Evolutionary conservation across 176 grass and related monocot species (phyloP).

Genomic region (Miscanthus lutarioriparius): DNA sequence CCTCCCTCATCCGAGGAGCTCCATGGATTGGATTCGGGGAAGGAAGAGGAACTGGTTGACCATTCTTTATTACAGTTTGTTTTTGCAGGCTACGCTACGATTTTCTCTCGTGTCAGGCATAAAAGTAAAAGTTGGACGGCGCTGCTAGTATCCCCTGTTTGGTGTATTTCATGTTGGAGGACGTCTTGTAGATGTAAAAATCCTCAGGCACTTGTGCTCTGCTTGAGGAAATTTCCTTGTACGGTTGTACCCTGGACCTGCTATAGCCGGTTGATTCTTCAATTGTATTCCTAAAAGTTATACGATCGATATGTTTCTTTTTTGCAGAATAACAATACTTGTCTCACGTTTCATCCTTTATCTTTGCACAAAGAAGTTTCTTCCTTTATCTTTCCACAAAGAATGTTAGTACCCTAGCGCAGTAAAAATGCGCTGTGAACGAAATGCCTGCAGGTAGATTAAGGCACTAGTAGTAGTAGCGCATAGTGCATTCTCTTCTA

Average conservation of each 20-base stretch:
- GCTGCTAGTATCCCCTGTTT: conserved; percentile 28
- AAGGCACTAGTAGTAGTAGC: not conserved
- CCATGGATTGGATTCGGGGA: not conserved
- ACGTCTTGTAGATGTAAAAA: conserved; percentile 45
- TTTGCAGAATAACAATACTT: too few relatives aligned
- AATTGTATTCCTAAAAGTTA: conserved; percentile 41
- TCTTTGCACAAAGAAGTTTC: too few relatives aligned
- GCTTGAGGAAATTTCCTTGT: conserved; percentile 39
- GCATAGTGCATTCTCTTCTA: not conserved
- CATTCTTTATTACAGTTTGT: conserved; percentile 81
- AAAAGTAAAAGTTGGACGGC: conserved; percentile 30
- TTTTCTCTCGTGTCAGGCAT: conserved; percentile 36
- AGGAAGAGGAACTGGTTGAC: conserved; percentile 44
- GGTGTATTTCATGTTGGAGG: conserved; percentile 33
- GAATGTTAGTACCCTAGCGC: too few relatives aligned
- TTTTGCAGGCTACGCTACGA: conserved; percentile 39
- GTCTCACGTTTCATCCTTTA: too few relatives aligned
- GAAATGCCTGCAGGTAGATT: not conserved
- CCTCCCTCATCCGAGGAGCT: not conserved
- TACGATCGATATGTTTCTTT: conserved; percentile 31
- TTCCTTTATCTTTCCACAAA: too few relatives aligned
- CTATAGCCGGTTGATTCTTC: conserved; percentile 46
- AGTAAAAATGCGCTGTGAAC: not conserved
- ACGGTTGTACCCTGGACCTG: conserved; percentile 34
- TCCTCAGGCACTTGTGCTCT: conserved; percentile 1